Evolutionary conservation across 2,329 filamentous ascomycete species (phyloP).

Genomic region (Berkeleyomyces rouxiae): DNA sequence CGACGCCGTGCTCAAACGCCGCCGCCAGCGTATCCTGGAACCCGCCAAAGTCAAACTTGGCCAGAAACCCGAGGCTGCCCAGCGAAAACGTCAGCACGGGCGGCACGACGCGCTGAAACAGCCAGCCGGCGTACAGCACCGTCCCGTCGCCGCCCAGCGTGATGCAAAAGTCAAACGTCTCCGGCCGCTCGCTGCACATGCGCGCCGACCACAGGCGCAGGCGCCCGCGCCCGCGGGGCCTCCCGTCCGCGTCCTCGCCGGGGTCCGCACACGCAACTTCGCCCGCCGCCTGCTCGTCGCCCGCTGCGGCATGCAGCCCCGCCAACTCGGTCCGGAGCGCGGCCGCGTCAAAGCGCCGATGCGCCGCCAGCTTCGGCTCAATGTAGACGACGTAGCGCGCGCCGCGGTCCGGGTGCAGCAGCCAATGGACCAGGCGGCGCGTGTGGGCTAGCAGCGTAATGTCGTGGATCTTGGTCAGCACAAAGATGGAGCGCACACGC

Average conservation of each 20-base stretch:
- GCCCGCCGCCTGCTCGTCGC: conserved; percentile 20
- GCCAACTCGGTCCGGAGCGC: conserved; percentile 48
- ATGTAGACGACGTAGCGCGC: conserved; percentile 65
- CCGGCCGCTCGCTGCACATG: conserved; percentile 61
- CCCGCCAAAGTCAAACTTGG: conserved; percentile 81
- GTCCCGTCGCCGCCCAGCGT: conserved; percentile 93
- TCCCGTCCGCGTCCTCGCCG: too few species aligned
- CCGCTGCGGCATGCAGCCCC: conserved; percentile 22
- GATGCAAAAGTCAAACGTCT: conserved; percentile 85
- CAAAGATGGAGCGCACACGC: conserved; percentile 65
- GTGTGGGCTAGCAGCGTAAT: conserved; percentile 61
- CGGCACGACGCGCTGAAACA: conserved; percentile 89
- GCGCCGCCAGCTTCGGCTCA: conserved; percentile 55
- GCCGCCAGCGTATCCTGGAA: conserved; percentile 51
- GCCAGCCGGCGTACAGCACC: conserved; percentile 86
- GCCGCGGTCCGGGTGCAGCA: conserved; percentile 53
- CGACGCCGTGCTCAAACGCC: conserved; percentile 69
- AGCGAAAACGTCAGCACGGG: conserved; percentile 83
- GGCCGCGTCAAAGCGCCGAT: conserved; percentile 56
- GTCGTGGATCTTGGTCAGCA: conserved; percentile 87
- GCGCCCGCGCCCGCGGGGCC: conserved; percentile 24
- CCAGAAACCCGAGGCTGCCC: conserved; percentile 85
- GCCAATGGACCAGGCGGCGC: conserved; percentile 61
- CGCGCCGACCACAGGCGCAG: conserved; percentile 71
- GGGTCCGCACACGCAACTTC: conserved; percentile 21